phyloP scores from a whole-genome alignment of 2,329 filamentous ascomycete species.

The Myriangium duriaei region DNA sequence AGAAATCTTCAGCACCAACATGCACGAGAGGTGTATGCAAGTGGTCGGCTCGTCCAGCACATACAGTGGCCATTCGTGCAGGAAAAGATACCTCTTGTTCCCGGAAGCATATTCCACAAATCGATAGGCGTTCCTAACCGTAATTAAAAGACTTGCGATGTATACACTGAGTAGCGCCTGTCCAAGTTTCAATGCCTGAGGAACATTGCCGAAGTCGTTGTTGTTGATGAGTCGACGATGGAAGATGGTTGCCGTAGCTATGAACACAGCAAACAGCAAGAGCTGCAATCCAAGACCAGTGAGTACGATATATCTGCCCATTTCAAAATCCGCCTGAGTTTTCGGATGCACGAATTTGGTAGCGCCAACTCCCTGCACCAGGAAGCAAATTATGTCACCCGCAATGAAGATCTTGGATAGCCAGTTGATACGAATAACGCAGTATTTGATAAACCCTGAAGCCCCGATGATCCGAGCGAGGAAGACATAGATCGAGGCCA shows the following conservation, averaged over 20 bases:
- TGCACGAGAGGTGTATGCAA: too few species aligned
- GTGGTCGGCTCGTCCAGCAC: too few species aligned
- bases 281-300: conserved; percentile 46
- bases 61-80: conserved; percentile 31
- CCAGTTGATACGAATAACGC: conserved; percentile 33
- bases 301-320: conserved; percentile 42
- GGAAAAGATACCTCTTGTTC: conserved; percentile 29
- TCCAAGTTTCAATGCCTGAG: not conserved
- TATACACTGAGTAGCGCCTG: conserved; percentile 23
- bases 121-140: conserved; percentile 35
- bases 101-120: conserved; percentile 37
- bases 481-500: conserved; percentile 40
- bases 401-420: conserved; percentile 44
- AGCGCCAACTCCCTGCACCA: conserved; percentile 36
- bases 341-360: conserved; percentile 12
- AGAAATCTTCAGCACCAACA: too few species aligned
- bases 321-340: conserved; percentile 12
- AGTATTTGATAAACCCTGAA: conserved; percentile 30
- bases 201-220: conserved; percentile 11
- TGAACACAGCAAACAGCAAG: conserved; percentile 44
- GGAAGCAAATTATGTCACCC: conserved; percentile 42
- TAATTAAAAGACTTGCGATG: conserved; percentile 28
- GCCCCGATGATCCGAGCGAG: conserved; percentile 34
- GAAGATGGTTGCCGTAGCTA: conserved; percentile 37
- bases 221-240: conserved; percentile 29